Evolutionary conservation across 345 rosid species (phyloP), one percentile per base, ranked within the genome.

Genomic region (Corchorus capsularis): DNA sequence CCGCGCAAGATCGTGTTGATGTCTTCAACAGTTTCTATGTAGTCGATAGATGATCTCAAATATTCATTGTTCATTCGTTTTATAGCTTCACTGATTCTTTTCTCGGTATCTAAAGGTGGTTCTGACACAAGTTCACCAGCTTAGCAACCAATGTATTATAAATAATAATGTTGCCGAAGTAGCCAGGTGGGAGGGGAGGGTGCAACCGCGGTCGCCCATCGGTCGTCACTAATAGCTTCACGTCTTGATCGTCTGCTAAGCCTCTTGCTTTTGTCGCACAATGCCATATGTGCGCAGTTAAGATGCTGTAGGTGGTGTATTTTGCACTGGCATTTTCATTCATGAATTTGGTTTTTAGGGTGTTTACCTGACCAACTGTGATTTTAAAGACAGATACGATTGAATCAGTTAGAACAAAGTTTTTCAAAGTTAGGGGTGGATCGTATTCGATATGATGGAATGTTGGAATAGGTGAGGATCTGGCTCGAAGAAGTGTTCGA

Each of bases 11-110:
- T 54, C 75, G 45, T 63, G 2, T 63, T 67, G 16, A 79, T 55
- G 65, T 82, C 72, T n/a, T n/a, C n/a, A n/a, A 66, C 61, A 55
- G 1, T 67, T 60, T 75, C 82, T 45, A 84, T 37, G 73, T 55
- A 82, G 67, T 83, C 89, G 15, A 87, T 63, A 3, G 81, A 78
- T 17, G 89, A 86, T 47, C 88, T 86, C 77, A 89, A 54, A 75
- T 89, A 85, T 22, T 63, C 61, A 39, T 84, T 79, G n/a, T 83
- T 72, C 79, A 73, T 83, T 46, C 77, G 69, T 70, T 47, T 80
- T 34, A 78, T 27, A 45, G 76, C 82, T n/a, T 15, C n/a, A n/a
- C 74, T 84, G 35, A 87, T 79, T 61, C 74, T 85, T 61, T 80
- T 79, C 5, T 67, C 79, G 0, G 83, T 86, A 67, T 6, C 5